A percentile compares a stretch with the other conserved stretches of the same genome.
These are phyloP conservation scores for Penicillium steckii DNA, from an alignment of 495 filamentous ascomycete genomes.

Conservation along the genomic window DNA sequence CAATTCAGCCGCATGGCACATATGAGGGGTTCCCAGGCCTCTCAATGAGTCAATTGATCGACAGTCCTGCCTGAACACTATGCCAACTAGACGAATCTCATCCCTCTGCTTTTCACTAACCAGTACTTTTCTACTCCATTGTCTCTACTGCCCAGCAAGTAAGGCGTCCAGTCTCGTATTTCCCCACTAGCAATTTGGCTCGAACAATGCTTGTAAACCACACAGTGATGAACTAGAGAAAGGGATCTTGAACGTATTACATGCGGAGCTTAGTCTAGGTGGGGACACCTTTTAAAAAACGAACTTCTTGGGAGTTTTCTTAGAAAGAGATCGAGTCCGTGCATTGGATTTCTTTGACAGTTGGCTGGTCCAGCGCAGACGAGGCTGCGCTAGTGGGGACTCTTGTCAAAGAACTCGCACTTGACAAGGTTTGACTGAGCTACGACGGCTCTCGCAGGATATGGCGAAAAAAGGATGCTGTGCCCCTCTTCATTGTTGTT, in stretches of 20 bases:
- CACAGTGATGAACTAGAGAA: too few species aligned
- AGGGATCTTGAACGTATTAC: too few species aligned
- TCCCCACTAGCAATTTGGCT: background rate
- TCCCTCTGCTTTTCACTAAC: too few species aligned
- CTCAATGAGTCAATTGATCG: constrained; percentile 5
- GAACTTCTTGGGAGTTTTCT: background rate
- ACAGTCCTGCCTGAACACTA: background rate
- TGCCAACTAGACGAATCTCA: too few species aligned
- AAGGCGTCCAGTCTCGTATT: background rate
- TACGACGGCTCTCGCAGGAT: too few species aligned
- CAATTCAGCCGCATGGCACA: constrained; percentile 12
- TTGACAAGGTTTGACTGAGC: too few species aligned
- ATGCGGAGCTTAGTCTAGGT: too few species aligned
- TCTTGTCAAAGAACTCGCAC: background rate
- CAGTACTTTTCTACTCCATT: background rate
- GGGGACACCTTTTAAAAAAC: background rate
- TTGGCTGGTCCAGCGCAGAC: background rate
- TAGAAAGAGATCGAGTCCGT: background rate
- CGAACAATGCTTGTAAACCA: background rate
- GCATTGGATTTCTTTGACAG: background rate
- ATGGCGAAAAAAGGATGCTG: background rate
- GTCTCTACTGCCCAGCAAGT: background rate
- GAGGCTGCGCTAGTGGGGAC: background rate
- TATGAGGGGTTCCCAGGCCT: background rate
- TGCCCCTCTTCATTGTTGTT: background rate